A percentile compares a stretch with the other conserved stretches of the same genome.
These are phyloP conservation scores for Mycena vulgaris DNA, from an alignment of 768 basidiomycete genomes.

Conservation along the genomic window DNA sequence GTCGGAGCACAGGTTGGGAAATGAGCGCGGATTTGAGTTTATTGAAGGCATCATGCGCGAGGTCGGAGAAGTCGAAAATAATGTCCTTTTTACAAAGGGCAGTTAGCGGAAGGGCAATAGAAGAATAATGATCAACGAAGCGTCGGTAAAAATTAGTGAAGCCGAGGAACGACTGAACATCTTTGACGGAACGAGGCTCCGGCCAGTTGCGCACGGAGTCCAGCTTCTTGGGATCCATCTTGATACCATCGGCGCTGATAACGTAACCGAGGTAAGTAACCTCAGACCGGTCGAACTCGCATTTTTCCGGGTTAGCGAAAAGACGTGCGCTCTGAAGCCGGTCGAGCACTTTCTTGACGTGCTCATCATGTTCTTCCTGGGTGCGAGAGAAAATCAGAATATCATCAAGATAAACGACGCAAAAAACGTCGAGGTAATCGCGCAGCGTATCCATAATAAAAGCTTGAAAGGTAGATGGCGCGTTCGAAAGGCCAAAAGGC, in stretches of 20 bases:
- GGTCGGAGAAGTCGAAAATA: slow-evolving; percentile 35
- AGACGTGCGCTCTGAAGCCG: too few relatives aligned
- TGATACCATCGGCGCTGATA: too few relatives aligned
- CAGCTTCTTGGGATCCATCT: too few relatives aligned
- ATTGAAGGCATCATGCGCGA: slow-evolving; percentile 41
- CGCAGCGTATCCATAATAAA: slow-evolving; percentile 59
- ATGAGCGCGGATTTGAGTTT: neutral
- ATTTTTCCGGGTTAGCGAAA: too few relatives aligned
- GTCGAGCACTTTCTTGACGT: slow-evolving; percentile 50
- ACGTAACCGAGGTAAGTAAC: too few relatives aligned
- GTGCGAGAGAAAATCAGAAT: slow-evolving; percentile 57
- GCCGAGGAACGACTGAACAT: slow-evolving; percentile 56
- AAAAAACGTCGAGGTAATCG: slow-evolving; percentile 54
- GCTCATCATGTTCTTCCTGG: slow-evolving; percentile 50
- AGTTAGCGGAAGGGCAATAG: slow-evolving; percentile 48
- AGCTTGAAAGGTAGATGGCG: slow-evolving; percentile 58
- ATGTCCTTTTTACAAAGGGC: slow-evolving; percentile 44
- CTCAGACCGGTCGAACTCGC: too few relatives aligned
- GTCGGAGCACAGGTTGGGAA: neutral
- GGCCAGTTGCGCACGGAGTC: slow-evolving; percentile 59
- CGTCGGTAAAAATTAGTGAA: slow-evolving; percentile 57
- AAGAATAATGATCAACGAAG: slow-evolving; percentile 52
- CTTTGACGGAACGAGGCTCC: slow-evolving; percentile 45
- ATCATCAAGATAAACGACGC: too few relatives aligned
- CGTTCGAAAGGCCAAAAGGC: slow-evolving; percentile 57